Conservation (phyloP, 139 green algal species). For the Yamagishiella unicocca region DNA sequence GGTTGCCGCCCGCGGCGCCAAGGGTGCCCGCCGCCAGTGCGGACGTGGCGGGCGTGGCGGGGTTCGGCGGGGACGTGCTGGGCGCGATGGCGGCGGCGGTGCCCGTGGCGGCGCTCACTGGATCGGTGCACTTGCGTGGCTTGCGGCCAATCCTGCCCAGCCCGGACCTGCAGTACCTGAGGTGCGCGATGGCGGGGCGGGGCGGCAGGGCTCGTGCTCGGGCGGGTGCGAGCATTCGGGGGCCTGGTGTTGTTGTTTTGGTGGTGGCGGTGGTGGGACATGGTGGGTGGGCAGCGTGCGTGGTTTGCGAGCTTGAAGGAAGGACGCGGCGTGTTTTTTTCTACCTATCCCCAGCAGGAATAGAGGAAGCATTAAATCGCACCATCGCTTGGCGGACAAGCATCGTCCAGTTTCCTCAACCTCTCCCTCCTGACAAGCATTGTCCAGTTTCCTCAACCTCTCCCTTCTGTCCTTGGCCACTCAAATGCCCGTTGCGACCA, state of each 20-base stretch:
- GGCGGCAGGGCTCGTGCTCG: too few relatives aligned
- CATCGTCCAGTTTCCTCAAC: not conserved
- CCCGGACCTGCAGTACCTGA: constrained; percentile 22
- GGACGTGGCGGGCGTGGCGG: not conserved
- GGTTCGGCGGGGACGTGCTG: not conserved
- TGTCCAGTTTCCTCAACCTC: not conserved
- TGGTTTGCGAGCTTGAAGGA: not conserved
- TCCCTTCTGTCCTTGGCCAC: not conserved
- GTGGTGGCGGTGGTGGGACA: too few relatives aligned
- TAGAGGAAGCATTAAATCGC: not conserved
- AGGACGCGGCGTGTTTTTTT: too few relatives aligned
- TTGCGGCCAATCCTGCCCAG: not conserved
- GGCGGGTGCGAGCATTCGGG: not conserved
- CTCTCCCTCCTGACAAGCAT: not conserved
- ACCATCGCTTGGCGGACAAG: not conserved
- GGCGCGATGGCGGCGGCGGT: not conserved
- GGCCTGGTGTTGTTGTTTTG: not conserved
- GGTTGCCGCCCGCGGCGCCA: not conserved
- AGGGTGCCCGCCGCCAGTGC: not conserved
- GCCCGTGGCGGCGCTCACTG: not conserved
- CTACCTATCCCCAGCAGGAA: not conserved
- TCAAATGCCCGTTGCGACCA: not conserved
- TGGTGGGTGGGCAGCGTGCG: not conserved
- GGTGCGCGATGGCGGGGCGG: too few relatives aligned
- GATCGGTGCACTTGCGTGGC: not conserved